Conservation (phyloP, 2,329 filamentous ascomycete species). For the Aphanocladium album region DNA sequence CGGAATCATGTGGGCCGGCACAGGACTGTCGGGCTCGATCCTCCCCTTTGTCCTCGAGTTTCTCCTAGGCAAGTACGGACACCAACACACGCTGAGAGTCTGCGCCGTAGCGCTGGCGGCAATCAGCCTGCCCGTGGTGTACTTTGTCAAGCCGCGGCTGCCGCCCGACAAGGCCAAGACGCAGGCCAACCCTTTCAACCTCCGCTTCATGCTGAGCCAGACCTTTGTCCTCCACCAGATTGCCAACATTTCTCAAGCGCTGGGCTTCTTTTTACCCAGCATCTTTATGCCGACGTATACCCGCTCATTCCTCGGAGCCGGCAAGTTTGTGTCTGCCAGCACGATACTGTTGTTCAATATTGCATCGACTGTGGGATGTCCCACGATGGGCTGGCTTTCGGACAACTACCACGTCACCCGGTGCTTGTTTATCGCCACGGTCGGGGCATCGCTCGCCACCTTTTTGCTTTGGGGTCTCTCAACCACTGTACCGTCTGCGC, state of each 20-base stretch:
- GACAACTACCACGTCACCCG: slow-evolving; percentile 44
- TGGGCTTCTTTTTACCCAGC: slow-evolving; percentile 55
- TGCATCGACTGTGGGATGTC: slow-evolving; percentile 49
- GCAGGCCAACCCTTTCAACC: slow-evolving; percentile 28
- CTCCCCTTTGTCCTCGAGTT: slow-evolving; percentile 39
- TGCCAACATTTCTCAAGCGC: slow-evolving; percentile 50
- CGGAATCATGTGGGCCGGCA: slow-evolving; percentile 50
- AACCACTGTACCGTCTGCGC: slow-evolving; percentile 43
- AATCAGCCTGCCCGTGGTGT: slow-evolving; percentile 45
- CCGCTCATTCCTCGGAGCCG: slow-evolving; percentile 35
- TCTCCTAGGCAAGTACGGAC: slow-evolving; percentile 42
- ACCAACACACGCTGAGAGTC: slow-evolving; percentile 37
- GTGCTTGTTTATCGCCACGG: slow-evolving; percentile 48
- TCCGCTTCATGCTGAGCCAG: slow-evolving; percentile 43
- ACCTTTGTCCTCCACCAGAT: slow-evolving; percentile 51
- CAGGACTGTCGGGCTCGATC: slow-evolving; percentile 42
- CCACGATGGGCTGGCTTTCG: slow-evolving; percentile 48
- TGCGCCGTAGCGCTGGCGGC: slow-evolving; percentile 44
- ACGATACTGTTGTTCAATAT: slow-evolving; percentile 52
- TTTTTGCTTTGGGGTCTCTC: slow-evolving; percentile 56
- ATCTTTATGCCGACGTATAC: slow-evolving; percentile 56
- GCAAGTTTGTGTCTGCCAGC: slow-evolving; percentile 41
- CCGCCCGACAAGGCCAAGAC: slow-evolving; percentile 25
- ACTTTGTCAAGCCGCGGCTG: slow-evolving; percentile 47
- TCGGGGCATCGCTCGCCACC: slow-evolving; percentile 47